phyloP scores from a whole-genome alignment of 257 asterid genomes.

The Apocynum venetum region DNA sequence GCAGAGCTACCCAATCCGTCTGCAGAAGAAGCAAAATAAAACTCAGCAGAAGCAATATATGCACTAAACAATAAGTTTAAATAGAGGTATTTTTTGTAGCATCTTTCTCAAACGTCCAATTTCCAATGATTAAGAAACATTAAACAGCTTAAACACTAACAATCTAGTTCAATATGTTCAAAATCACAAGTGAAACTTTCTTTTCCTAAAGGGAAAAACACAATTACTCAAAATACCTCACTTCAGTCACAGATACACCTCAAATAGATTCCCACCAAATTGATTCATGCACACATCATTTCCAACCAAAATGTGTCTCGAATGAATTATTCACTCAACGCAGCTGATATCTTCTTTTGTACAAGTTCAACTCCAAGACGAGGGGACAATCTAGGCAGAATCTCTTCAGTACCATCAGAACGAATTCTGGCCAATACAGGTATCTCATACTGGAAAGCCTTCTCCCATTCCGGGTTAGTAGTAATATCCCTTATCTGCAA shows the following conservation, averaged over 20 bases:
- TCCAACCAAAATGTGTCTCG: neutral
- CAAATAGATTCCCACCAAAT: neutral
- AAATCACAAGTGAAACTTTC: neutral
- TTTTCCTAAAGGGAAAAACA: neutral
- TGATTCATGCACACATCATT: neutral
- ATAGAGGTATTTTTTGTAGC: neutral
- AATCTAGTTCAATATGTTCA: neutral
- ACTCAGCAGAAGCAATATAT: too few relatives aligned
- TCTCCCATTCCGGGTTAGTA: constrained; percentile 81
- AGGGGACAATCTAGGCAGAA: constrained; percentile 84
- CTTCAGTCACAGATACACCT: too few relatives aligned
- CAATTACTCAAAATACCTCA: too few relatives aligned
- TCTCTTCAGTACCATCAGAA: constrained; percentile 82
- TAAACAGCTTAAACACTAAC: neutral
- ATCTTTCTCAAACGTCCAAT: neutral
- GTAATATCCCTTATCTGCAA: constrained; percentile 84
- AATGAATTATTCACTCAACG: constrained; percentile 29
- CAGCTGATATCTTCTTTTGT: constrained; percentile 75
- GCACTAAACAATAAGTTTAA: neutral
- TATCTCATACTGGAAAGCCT: constrained; percentile 89
- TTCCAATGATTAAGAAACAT: neutral
- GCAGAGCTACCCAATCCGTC: too few relatives aligned
- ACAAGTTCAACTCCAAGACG: constrained; percentile 77
- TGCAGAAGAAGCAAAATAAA: too few relatives aligned
- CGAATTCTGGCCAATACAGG: constrained; percentile 76